Evolutionary conservation across 441 rosid species (phyloP).

Genomic region (Rhodomyrtus psidioides): DNA sequence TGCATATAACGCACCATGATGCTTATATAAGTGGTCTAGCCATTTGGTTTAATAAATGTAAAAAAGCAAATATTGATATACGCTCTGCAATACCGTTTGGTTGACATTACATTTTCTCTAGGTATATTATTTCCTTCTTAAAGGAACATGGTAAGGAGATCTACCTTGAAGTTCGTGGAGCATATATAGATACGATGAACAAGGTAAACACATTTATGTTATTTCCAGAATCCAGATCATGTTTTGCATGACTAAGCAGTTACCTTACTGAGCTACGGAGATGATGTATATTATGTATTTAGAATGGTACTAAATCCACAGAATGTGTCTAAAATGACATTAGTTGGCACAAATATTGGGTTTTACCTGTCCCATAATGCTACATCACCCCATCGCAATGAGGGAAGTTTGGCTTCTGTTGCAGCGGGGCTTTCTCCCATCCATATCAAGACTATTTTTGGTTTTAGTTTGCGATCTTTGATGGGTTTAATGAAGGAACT

Average conservation of each 20-base stretch:
- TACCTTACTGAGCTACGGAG: not conserved
- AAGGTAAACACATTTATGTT: constrained; percentile 41
- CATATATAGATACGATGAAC: constrained; percentile 97
- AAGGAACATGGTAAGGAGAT: constrained; percentile 95
- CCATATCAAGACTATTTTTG: not conserved
- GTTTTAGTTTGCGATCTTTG: not conserved
- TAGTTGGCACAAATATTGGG: not conserved
- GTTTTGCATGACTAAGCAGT: not conserved
- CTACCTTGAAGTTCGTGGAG: constrained; percentile 83
- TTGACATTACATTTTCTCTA: constrained; percentile 10
- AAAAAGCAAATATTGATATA: not conserved
- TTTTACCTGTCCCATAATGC: not conserved
- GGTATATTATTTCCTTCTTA: constrained; percentile 84
- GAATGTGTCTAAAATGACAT: not conserved
- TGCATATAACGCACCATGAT: not conserved
- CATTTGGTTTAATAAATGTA: not conserved
- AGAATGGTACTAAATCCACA: not conserved
- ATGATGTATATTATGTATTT: not conserved
- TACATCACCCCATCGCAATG: not conserved
- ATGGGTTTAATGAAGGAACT: not conserved
- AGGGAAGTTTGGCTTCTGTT: not conserved
- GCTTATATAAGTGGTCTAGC: not conserved
- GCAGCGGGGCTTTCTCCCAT: not conserved
- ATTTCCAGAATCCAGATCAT: not conserved
- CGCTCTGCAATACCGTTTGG: not conserved